Base-by-base conservation (phyloP, 345 rosid species). In the Clausena lansium region DNA sequence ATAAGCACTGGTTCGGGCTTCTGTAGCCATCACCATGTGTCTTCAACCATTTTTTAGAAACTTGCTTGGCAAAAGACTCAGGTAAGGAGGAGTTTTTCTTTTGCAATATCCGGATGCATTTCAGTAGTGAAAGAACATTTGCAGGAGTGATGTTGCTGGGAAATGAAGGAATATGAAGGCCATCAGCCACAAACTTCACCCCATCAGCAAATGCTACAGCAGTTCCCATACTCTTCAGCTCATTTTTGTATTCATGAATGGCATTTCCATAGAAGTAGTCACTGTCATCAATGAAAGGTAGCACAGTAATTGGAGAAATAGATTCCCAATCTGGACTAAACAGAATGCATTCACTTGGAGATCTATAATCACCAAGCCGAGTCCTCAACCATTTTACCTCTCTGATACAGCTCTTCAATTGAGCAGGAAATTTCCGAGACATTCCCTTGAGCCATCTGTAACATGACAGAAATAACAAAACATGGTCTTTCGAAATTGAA, bases 371-470 rank as follows among this genome's bases (percentile, higher is more conserved):
- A 19, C 35, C 57, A 80, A 82, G 89, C 63, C 83, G 84, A 9
- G 91, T 91, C 45, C 81, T 84, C 81, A 93, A 77, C 96, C 98
- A 93, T 59, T 74, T 79, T 0, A 10, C 81, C 76, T 87, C 89
- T 6, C 35, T 70, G 57, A 87, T 83, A 83, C 86, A 81, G 0
- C 66, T 75, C 72, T 47, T 82, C 4, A 90, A 75, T 7, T 85
- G 86, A 22, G 70, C 54, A 67, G 90, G 83, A 60, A 82, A 80
- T 70, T 54, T 78, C 5, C 6, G 15, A 7, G 6, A 1, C 20
- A 76, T 66, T 32, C 28, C 72, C 71, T 79, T 81, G 35, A 91
- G 77, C 36, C 69, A 62, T 78, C 86, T 87, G 79, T 77, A 85
- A 76, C 90, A 90, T n/a, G 88, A 74, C 10, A 93, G 75, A 30